Conservation (phyloP, 306 rosid species). For the Acmispon strigosus region DNA sequence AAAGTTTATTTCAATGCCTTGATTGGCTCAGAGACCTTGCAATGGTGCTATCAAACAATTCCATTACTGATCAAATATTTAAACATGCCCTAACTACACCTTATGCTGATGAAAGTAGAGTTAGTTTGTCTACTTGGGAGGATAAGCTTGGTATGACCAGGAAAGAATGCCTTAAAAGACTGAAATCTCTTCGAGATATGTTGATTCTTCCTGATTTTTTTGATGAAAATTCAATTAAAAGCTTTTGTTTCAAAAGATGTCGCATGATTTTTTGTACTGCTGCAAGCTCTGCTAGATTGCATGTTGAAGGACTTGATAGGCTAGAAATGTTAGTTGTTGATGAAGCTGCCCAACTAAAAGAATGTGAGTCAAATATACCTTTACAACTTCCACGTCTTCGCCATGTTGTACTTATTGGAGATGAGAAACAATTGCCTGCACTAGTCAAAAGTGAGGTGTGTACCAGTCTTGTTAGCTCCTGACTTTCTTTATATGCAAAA, state of each 20-base stretch:
- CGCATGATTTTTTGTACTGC: conserved; percentile 39
- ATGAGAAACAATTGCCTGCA: conserved; percentile 38
- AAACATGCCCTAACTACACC: conserved; percentile 11
- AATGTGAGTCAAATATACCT: conserved; percentile 38
- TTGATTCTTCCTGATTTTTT: conserved; percentile 25
- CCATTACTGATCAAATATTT: conserved; percentile 22
- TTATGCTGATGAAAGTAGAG: conserved; percentile 4
- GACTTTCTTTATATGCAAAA: conserved; percentile 7
- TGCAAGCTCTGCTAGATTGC: conserved; percentile 36
- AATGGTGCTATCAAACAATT: not conserved
- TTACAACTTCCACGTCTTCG: conserved; percentile 34
- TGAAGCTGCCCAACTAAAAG: conserved; percentile 50
- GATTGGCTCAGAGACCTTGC: conserved; percentile 23
- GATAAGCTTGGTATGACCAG: conserved; percentile 14
- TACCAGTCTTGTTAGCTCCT: conserved; percentile 9
- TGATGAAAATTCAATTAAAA: conserved; percentile 19
- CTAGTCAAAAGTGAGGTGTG: conserved; percentile 40
- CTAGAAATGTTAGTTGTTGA: conserved; percentile 37
- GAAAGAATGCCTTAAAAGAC: conserved; percentile 33
- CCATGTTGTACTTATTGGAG: conserved; percentile 40
- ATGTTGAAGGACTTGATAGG: conserved; percentile 14
- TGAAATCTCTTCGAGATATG: conserved; percentile 22
- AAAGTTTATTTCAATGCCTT: conserved; percentile 27
- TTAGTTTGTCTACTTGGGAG: conserved; percentile 17
- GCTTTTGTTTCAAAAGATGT: conserved; percentile 27